Conservation (phyloP, 1,284 basidiomycete species). For the Leccinum fuscescens region DNA sequence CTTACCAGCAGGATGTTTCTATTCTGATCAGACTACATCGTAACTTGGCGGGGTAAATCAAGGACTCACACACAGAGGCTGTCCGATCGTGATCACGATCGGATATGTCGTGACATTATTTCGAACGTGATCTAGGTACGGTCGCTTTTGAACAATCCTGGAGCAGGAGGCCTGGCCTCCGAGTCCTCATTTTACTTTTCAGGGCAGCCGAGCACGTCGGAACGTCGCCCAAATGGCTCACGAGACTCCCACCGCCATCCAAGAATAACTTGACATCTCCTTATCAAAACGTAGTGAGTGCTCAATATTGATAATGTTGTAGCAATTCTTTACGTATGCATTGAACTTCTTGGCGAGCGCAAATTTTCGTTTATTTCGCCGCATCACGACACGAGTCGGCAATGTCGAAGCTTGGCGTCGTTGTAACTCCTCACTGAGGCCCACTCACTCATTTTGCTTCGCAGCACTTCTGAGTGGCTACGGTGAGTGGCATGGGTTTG, state of each 20-base stretch:
- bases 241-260: constrained; percentile 3
- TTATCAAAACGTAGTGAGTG: constrained; percentile 19
- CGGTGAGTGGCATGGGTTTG: constrained; percentile 10
- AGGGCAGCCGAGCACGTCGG: neutral
- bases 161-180: neutral
- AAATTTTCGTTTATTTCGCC: neutral
- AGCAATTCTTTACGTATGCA: constrained; percentile 2
- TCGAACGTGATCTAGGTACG: neutral
- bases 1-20: neutral
- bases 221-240: neutral
- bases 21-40: neutral
- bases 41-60: neutral
- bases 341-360: constrained; percentile 1
- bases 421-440: neutral
- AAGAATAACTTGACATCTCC: constrained; percentile 20
- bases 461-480: neutral
- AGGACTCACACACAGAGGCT: neutral
- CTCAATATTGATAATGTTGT: constrained; percentile 10
- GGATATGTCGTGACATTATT: neutral
- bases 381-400: neutral
- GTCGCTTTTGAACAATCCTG: neutral
- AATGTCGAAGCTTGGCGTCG: neutral
- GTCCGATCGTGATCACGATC: neutral
- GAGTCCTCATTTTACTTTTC: neutral
- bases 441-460: neutral